Conservation (phyloP, 768 basidiomycete genomes). For the Fibroporia radiculosa region DNA sequence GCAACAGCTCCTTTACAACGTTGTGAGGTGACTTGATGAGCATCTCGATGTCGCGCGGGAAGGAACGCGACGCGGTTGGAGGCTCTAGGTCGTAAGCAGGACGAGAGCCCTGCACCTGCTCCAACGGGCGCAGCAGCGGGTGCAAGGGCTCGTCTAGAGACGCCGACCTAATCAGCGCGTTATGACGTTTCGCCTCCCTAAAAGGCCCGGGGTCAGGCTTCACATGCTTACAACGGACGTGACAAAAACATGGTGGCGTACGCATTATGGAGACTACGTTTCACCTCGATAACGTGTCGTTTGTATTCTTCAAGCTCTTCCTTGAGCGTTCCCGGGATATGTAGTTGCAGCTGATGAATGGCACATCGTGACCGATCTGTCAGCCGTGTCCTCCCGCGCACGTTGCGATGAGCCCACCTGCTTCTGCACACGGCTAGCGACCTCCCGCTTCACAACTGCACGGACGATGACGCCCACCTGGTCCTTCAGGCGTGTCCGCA, state of each 20-base stretch:
- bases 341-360: neutral
- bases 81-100: too few relatives aligned
- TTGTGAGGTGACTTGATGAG: slow-evolving; percentile 38
- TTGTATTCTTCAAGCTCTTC: slow-evolving; percentile 1
- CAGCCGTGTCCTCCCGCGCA: neutral
- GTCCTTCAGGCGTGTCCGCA: neutral
- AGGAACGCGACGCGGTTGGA: too few relatives aligned
- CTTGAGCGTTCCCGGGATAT: neutral
- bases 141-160: neutral
- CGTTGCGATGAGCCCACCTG: neutral
- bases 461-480: neutral
- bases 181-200: slow-evolving; percentile 1
- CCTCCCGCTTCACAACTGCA: neutral
- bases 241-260: neutral
- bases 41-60: slow-evolving; percentile 38
- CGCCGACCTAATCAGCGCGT: neutral
- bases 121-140: too few relatives aligned
- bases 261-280: slow-evolving; percentile 2
- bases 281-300: neutral
- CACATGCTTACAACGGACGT: neutral
- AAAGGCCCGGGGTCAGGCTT: too few relatives aligned
- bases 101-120: too few relatives aligned
- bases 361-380: neutral
- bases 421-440: neutral
- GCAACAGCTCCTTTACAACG: slow-evolving; percentile 31